Evolutionary conservation across 768 basidiomycete genomes (phyloP).

Genomic region (Floccularia luteovirens): DNA sequence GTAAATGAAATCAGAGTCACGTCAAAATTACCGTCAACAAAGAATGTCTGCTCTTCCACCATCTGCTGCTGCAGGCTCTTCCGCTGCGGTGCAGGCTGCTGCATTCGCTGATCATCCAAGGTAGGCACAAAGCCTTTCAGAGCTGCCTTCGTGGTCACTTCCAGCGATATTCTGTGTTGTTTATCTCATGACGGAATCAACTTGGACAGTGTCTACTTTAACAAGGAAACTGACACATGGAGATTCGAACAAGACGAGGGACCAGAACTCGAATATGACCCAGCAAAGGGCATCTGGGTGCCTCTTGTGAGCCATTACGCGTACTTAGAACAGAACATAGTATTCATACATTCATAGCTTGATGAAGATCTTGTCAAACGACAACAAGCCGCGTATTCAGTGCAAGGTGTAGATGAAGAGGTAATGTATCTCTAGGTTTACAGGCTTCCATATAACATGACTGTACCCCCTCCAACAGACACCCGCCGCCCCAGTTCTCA

Average conservation of each 20-base stretch:
- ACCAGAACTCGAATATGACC: constrained; percentile 85
- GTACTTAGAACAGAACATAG: background rate
- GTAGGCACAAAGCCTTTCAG: constrained; percentile 23
- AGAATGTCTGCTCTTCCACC: constrained; percentile 41
- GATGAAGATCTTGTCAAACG: constrained; percentile 81
- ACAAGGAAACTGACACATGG: constrained; percentile 72
- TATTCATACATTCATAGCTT: constrained; percentile 37
- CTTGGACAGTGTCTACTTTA: constrained; percentile 61
- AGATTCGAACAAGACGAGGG: constrained; percentile 87
- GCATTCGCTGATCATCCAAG: constrained; percentile 77
- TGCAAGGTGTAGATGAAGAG: constrained; percentile 90
- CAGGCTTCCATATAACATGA: background rate
- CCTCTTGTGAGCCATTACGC: constrained; percentile 60
- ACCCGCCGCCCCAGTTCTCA: constrained; percentile 81
- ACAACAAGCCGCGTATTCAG: constrained; percentile 93
- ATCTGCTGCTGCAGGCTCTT: constrained; percentile 43
- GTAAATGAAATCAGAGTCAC: background rate
- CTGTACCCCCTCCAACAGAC: constrained; percentile 43
- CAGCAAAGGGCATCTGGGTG: constrained; percentile 70
- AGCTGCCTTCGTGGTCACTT: background rate
- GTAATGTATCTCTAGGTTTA: constrained; percentile 32
- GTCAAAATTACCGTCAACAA: constrained; percentile 34
- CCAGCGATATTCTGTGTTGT: background rate
- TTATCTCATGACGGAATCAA: constrained; percentile 5
- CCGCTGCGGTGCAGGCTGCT: constrained; percentile 48